phyloP scores from a whole-genome alignment of 345 rosid genomes.

The Euphorbia pulcherrima region DNA sequence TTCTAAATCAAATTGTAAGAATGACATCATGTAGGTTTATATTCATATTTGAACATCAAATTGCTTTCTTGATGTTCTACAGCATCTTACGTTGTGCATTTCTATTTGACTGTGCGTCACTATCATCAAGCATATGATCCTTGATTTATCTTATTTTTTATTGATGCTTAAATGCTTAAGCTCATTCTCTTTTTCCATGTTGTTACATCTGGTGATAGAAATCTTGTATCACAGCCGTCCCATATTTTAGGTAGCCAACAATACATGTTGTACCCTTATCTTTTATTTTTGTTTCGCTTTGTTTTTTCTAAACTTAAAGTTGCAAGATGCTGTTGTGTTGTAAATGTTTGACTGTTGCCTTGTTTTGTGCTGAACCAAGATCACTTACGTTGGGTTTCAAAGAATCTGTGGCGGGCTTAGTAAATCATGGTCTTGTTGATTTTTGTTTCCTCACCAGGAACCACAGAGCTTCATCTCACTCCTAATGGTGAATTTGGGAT shows the following conservation, averaged over 20 bases:
- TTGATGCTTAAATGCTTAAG: not conserved
- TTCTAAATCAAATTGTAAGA: not conserved
- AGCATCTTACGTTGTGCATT: not conserved
- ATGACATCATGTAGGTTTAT: not conserved
- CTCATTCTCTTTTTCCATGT: not conserved
- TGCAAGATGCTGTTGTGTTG: not conserved
- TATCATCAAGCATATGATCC: not conserved
- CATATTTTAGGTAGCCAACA: not conserved
- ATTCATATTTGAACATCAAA: not conserved
- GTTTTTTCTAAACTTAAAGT: too few relatives aligned
- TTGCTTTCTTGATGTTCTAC: not conserved
- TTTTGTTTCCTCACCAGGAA: constrained; percentile 23
- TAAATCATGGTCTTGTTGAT: not conserved
- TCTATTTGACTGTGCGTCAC: not conserved
- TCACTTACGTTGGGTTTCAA: not conserved
- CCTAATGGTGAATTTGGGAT: constrained; percentile 58
- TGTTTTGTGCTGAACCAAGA: not conserved
- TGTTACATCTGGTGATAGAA: not conserved
- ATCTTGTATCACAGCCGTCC: not conserved
- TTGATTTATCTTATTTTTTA: not conserved
- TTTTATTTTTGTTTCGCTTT: too few relatives aligned
- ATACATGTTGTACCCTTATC: not conserved
- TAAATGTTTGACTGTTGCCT: not conserved
- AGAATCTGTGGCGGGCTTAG: not conserved
- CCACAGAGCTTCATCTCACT: constrained; percentile 27